phyloP scores from a whole-genome alignment of 164 flowering plant species.

The Stephania cephalantha region DNA sequence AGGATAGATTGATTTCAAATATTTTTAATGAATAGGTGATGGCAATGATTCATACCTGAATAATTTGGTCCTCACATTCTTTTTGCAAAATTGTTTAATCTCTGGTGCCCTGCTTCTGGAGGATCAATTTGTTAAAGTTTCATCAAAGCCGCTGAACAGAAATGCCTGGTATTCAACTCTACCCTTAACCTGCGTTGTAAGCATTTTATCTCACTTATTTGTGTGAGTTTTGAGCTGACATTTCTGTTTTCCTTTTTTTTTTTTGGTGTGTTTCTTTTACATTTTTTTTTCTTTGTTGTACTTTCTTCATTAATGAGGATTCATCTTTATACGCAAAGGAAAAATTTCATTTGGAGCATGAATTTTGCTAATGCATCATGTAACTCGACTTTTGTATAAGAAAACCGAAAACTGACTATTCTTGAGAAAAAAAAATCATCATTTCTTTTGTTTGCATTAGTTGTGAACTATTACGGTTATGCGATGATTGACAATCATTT shows the following conservation, averaged over 20 bases:
- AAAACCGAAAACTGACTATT: too few species aligned
- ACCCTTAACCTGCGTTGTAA: not conserved
- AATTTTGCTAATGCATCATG: too few species aligned
- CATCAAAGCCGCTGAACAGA: not conserved
- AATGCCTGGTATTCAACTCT: not conserved
- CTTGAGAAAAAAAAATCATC: too few species aligned
- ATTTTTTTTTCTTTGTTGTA: not conserved
- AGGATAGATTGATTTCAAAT: not conserved
- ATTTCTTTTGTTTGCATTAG: not conserved
- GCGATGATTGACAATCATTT: not conserved
- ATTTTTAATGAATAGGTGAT: too few species aligned
- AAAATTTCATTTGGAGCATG: too few species aligned
- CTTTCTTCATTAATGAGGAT: not conserved
- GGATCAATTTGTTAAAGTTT: not conserved
- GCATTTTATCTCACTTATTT: not conserved
- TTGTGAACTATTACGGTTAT: not conserved
- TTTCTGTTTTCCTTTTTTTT: not conserved
- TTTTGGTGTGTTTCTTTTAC: not conserved
- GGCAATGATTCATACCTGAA: too few species aligned
- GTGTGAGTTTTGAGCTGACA: not conserved
- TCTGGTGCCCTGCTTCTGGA: not conserved
- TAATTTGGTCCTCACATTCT: not conserved
- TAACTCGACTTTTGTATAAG: not conserved
- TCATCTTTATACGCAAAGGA: not conserved
- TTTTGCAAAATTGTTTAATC: not conserved